Conservation (phyloP, 495 filamentous ascomycete species). For the Pyronema omphalodes region DNA sequence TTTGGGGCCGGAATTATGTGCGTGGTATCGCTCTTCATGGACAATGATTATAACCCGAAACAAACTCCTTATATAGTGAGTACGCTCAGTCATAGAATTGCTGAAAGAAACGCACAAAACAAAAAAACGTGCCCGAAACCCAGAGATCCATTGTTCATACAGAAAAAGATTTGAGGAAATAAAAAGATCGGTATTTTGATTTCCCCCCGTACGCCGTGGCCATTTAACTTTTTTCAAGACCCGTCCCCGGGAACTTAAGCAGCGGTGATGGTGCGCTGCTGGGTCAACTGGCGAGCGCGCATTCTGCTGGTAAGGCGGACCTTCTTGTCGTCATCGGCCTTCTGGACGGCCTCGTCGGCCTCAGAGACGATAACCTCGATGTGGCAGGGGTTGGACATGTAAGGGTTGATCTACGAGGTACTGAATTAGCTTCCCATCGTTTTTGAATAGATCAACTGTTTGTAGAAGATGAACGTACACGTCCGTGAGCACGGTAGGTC, state of each 20-base stretch:
- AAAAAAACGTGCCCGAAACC: slow-evolving; percentile 3
- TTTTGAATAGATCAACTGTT: no score
- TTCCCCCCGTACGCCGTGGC: slow-evolving; percentile 5
- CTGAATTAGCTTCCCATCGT: slow-evolving; percentile 1
- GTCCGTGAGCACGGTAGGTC: slow-evolving; percentile 98
- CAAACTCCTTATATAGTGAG: background rate
- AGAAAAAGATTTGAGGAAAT: slow-evolving; percentile 5
- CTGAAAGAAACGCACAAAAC: slow-evolving; percentile 1
- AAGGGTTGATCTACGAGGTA: slow-evolving; percentile 72
- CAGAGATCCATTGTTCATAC: slow-evolving; percentile 6
- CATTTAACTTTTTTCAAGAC: slow-evolving; percentile 3
- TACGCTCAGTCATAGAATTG: background rate
- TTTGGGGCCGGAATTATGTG: no score
- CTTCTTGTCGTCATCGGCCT: slow-evolving; percentile 48
- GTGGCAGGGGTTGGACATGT: slow-evolving; percentile 99
- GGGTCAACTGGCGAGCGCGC: slow-evolving; percentile 59
- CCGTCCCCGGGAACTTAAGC: slow-evolving; percentile 32
- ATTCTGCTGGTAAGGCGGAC: slow-evolving; percentile 65
- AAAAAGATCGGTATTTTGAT: slow-evolving; percentile 4
- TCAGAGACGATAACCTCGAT: slow-evolving; percentile 99
- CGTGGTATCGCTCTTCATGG: no score
- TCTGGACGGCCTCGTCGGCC: slow-evolving; percentile 77
- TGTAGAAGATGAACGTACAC: slow-evolving; percentile 47
- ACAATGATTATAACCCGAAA: background rate
- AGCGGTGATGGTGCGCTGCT: slow-evolving; percentile 52